Evolutionary conservation across 2,329 filamentous ascomycete species (phyloP).

Genomic region (Chrysoporthe cubensis): DNA sequence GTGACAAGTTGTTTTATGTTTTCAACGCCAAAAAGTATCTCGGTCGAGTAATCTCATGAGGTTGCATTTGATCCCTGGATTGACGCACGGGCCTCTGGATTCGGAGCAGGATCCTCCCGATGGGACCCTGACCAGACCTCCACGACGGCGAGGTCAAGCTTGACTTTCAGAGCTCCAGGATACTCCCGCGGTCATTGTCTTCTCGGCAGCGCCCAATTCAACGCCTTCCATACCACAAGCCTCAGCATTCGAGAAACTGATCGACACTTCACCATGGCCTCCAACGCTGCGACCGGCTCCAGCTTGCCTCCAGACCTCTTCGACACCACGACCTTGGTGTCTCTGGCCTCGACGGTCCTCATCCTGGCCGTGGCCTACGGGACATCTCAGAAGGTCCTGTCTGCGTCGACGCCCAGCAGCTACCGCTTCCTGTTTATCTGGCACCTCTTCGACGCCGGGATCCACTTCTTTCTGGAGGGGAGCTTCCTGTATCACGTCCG

Average conservation of each 20-base stretch:
- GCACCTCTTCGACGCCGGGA: constrained; percentile 91
- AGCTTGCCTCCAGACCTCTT: constrained; percentile 59
- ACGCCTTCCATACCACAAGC: background rate
- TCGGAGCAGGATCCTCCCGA: constrained; percentile 4
- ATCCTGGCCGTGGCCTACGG: constrained; percentile 56
- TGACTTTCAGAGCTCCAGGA: too few relatives aligned
- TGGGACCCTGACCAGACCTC: background rate
- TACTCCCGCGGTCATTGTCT: background rate
- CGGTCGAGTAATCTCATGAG: background rate
- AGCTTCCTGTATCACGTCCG: constrained; percentile 79
- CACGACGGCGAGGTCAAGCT: background rate
- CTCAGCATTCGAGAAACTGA: background rate
- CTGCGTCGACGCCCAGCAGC: constrained; percentile 55
- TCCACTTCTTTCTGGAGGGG: constrained; percentile 89
- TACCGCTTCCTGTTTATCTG: constrained; percentile 85
- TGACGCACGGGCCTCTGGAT: constrained; percentile 1
- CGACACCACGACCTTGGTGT: constrained; percentile 63
- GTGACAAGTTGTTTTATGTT: background rate
- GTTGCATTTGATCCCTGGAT: background rate
- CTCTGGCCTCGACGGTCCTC: constrained; percentile 58
- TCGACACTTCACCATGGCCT: constrained; percentile 13
- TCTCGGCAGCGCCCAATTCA: background rate
- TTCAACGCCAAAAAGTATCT: background rate
- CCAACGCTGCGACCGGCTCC: constrained; percentile 22
- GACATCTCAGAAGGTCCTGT: constrained; percentile 51